phyloP scores from a whole-genome alignment of 179 eudicot genomes.

The Spergularia azorica region DNA sequence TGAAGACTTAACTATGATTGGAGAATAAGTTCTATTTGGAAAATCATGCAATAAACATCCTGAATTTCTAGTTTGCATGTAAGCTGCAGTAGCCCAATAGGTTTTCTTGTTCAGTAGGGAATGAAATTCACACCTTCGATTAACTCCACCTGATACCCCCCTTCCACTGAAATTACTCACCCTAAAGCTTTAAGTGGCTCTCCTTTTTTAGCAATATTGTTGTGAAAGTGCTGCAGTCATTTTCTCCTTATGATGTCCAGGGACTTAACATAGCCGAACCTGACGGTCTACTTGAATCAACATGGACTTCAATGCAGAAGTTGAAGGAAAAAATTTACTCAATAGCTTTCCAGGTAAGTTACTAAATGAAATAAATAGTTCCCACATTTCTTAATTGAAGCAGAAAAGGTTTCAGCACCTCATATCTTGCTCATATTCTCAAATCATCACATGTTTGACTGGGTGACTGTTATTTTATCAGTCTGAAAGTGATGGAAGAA shows the following conservation, averaged over 20 bases:
- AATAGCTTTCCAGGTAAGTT: constrained; percentile 78
- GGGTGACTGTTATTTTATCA: constrained; percentile 28
- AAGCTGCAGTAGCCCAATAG: no score
- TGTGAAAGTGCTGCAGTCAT: not conserved
- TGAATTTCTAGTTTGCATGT: not conserved
- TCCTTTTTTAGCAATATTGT: constrained; percentile 5
- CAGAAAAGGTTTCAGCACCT: constrained; percentile 4
- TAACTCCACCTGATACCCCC: no score
- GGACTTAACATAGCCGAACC: constrained; percentile 66
- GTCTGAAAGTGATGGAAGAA: constrained; percentile 86
- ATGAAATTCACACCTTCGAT: not conserved
- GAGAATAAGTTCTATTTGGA: not conserved
- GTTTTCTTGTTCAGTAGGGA: not conserved
- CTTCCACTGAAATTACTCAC: no score
- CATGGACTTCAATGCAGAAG: constrained; percentile 79
- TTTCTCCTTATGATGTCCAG: constrained; percentile 35
- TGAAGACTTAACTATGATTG: not conserved
- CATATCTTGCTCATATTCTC: not conserved
- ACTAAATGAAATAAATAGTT: constrained; percentile 8
- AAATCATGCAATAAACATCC: not conserved
- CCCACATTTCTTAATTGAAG: not conserved
- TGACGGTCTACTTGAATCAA: constrained; percentile 63
- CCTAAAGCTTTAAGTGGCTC: not conserved
- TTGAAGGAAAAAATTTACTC: constrained; percentile 79
- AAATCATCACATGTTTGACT: constrained; percentile 8